A percentile compares a stretch with the other conserved stretches of the same genome.
Evolutionary conservation across 441 rosid species (phyloP).

Genomic region (Populus hybrid): DNA sequence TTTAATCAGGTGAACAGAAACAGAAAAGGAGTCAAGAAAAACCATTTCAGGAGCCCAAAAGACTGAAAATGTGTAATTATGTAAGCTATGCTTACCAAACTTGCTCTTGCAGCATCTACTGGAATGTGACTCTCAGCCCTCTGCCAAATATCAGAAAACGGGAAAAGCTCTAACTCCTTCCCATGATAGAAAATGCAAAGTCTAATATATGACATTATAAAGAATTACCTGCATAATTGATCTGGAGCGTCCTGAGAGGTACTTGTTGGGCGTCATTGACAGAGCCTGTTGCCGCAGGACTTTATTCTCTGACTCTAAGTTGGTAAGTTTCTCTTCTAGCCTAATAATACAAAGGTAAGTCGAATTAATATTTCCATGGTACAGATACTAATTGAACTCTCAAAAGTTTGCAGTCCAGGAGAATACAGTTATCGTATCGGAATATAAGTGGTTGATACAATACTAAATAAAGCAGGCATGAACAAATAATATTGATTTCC

Average conservation of each 20-base stretch:
- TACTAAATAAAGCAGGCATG: constrained; percentile 5
- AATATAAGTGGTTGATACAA: background rate
- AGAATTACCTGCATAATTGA: constrained; percentile 81
- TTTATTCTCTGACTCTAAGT: constrained; percentile 93
- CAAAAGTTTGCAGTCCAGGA: background rate
- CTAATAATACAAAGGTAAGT: constrained; percentile 37
- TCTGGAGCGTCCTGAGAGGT: constrained; percentile 95
- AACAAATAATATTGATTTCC: constrained; percentile 1
- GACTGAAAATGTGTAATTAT: background rate
- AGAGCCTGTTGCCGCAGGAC: constrained; percentile 96
- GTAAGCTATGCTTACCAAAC: constrained; percentile 45
- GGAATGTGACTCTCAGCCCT: constrained; percentile 76
- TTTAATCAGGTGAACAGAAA: constrained; percentile 11
- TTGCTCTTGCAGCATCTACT: constrained; percentile 51
- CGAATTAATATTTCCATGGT: background rate
- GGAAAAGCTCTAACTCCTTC: constrained; percentile 15
- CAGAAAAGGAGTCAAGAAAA: constrained; percentile 9
- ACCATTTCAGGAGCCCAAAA: constrained; percentile 11
- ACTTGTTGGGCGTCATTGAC: constrained; percentile 96
- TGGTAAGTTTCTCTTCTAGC: constrained; percentile 86
- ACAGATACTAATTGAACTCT: background rate
- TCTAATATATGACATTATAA: background rate
- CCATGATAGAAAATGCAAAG: constrained; percentile 3
- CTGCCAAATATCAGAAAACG: constrained; percentile 43
- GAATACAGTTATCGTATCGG: background rate